Percentiles rank a stretch among this genome's conserved stretches.
These are phyloP conservation scores for Tillandsia leiboldiana DNA, from an alignment of 176 grass and related monocot genomes.

Conservation along the genomic window DNA sequence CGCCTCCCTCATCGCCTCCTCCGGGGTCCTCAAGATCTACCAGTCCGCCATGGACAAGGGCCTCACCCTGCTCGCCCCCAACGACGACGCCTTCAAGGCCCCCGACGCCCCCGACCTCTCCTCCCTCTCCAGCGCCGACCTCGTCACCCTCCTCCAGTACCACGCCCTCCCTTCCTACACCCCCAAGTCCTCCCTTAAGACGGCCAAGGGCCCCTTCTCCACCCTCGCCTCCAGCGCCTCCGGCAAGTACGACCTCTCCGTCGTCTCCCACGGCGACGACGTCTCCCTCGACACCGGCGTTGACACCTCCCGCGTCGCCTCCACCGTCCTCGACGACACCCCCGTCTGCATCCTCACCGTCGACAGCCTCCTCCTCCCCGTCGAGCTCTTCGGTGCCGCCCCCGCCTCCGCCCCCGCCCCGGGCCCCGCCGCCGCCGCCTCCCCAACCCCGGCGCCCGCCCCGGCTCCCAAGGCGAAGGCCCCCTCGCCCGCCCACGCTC, in stretches of 20 bases:
- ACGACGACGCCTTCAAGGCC: constrained; percentile 87
- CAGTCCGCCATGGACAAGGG: constrained; percentile 82
- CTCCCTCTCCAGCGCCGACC: constrained; percentile 62
- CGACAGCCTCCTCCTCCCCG: constrained; percentile 55
- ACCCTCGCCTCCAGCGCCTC: constrained; percentile 65
- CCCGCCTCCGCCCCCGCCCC: constrained; percentile 40
- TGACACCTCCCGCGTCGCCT: constrained; percentile 77
- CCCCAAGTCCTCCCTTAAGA: constrained; percentile 91
- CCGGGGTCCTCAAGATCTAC: constrained; percentile 78
- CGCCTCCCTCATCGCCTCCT: constrained; percentile 48
- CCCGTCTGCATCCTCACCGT: constrained; percentile 69
- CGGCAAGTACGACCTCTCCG: constrained; percentile 78
- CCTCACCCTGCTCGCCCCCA: constrained; percentile 82
- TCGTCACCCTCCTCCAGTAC: constrained; percentile 83
- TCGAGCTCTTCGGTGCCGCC: constrained; percentile 51
- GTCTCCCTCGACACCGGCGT: constrained; percentile 71
- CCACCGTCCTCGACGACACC: constrained; percentile 71
- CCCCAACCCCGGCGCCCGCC: constrained; percentile 21
- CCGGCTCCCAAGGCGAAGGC: constrained; percentile 23
- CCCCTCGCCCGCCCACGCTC: constrained; percentile 21
- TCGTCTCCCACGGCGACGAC: constrained; percentile 62
- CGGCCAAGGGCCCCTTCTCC: constrained; percentile 33
- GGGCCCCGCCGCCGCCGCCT: constrained; percentile 12
- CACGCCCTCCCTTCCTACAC: constrained; percentile 81
- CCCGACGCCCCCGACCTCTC: constrained; percentile 55